These are phyloP conservation scores for Nepenthes mirabilis DNA, from an alignment of 148 eudicot species.

Conservation along the genomic window DNA sequence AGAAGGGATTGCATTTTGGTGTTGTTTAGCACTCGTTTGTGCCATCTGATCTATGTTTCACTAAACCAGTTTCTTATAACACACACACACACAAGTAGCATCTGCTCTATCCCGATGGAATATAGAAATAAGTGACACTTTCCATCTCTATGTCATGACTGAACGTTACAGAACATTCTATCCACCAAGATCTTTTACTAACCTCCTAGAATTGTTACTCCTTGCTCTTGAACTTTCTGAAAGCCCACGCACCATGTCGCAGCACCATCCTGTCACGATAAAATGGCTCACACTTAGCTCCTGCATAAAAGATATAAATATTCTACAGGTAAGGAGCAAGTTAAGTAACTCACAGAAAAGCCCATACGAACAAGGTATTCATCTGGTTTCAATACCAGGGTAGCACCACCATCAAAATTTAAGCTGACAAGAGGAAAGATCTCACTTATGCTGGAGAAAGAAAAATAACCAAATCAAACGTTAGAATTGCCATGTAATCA, in stretches of 20 bases:
- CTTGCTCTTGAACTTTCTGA: slow-evolving; percentile 60
- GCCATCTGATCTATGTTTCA: no score
- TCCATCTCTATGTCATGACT: no score
- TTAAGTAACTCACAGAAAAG: slow-evolving; percentile 52
- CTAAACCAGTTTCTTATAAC: no score
- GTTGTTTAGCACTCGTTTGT: no score
- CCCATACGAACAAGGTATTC: slow-evolving; percentile 74
- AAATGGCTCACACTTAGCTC: slow-evolving; percentile 1
- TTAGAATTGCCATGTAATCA: background rate
- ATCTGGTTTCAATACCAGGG: slow-evolving; percentile 69
- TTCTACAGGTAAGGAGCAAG: background rate
- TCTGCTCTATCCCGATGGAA: no score
- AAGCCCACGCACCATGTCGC: slow-evolving; percentile 94
- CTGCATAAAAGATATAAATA: slow-evolving; percentile 1
- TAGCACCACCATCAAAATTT: slow-evolving; percentile 84
- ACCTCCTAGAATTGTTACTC: slow-evolving; percentile 88
- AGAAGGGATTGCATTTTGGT: no score
- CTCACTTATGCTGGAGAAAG: slow-evolving; percentile 36
- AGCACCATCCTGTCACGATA: slow-evolving; percentile 61
- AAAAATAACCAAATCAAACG: slow-evolving; percentile 2
- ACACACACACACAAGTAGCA: no score
- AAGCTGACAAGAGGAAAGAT: slow-evolving; percentile 69
- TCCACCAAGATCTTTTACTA: slow-evolving; percentile 3
- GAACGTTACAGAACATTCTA: background rate
- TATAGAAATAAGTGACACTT: no score